Percentiles rank a stretch among this genome's conserved stretches.
phyloP scores from a whole-genome alignment of 306 rosid species.

The Canavalia ensiformis region DNA sequence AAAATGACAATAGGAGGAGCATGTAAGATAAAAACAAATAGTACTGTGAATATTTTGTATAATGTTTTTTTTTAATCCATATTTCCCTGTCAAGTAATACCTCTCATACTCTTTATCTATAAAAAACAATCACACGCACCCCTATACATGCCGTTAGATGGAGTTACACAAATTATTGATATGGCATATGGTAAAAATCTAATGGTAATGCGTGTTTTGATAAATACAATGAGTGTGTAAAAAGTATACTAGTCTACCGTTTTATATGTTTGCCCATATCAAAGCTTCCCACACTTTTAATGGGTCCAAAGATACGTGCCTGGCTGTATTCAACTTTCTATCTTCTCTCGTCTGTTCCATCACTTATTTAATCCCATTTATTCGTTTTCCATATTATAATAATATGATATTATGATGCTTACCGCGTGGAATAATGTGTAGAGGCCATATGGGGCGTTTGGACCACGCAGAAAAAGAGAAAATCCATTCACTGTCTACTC shows the following conservation, averaged over 20 bases:
- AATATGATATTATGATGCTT: slow-evolving; percentile 29
- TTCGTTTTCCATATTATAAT: slow-evolving; percentile 44
- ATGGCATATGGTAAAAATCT: slow-evolving; percentile 7
- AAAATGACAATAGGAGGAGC: slow-evolving; percentile 15
- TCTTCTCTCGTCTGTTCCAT: slow-evolving; percentile 36
- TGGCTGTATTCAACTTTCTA: slow-evolving; percentile 55
- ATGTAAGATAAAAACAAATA: slow-evolving; percentile 7
- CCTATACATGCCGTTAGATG: slow-evolving; percentile 11
- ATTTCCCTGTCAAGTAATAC: slow-evolving; percentile 10
- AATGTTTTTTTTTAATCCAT: background rate
- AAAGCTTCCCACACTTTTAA: slow-evolving; percentile 45
- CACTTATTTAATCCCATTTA: slow-evolving; percentile 36
- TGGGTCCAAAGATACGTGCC: slow-evolving; percentile 58
- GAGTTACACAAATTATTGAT: background rate
- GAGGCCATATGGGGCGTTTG: slow-evolving; percentile 46
- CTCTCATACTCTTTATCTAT: background rate
- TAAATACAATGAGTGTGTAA: background rate
- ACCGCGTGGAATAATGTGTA: slow-evolving; percentile 44
- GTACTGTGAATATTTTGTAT: background rate
- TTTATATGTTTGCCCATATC: slow-evolving; percentile 36
- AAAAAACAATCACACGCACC: background rate
- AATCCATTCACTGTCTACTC: slow-evolving; percentile 30
- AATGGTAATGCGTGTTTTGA: slow-evolving; percentile 4
- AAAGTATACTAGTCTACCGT: background rate
- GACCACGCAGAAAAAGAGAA: slow-evolving; percentile 43